These are phyloP conservation scores for Aphanocladium album DNA, from an alignment of 2,329 filamentous ascomycete species.

Conservation along the genomic window DNA sequence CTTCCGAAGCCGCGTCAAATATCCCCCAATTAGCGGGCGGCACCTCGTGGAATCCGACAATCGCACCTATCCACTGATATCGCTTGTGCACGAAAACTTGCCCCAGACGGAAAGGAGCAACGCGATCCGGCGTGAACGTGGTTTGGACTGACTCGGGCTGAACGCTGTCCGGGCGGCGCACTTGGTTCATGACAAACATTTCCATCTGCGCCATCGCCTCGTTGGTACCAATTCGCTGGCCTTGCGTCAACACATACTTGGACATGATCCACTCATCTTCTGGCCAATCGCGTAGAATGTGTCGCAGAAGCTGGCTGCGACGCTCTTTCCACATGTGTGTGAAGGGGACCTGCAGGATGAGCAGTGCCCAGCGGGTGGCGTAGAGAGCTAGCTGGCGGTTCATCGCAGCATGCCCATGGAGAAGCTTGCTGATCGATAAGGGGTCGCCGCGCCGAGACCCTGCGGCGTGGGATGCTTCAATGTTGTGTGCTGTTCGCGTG, in stretches of 20 bases:
- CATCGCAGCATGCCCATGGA: constrained; percentile 30
- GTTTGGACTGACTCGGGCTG: constrained; percentile 32
- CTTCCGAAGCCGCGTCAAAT: constrained; percentile 1
- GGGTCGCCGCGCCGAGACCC: constrained; percentile 25
- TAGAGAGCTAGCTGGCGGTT: constrained; percentile 60
- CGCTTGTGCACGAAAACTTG: constrained; percentile 79
- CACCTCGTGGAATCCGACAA: constrained; percentile 60
- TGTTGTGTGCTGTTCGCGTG: constrained; percentile 69
- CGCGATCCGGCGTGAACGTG: constrained; percentile 18
- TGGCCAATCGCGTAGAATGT: constrained; percentile 29
- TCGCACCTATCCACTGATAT: constrained; percentile 73
- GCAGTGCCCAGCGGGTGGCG: constrained; percentile 65
- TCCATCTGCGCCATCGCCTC: constrained; percentile 11
- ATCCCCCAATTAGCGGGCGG: neutral
- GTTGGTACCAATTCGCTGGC: constrained; percentile 32
- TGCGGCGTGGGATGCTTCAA: constrained; percentile 45
- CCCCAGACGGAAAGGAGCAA: constrained; percentile 59
- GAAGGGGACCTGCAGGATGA: constrained; percentile 48
- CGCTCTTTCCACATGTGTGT: constrained; percentile 53
- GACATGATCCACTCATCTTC: constrained; percentile 70
- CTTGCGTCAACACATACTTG: constrained; percentile 59
- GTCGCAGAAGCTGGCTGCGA: constrained; percentile 55
- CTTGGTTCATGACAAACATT: constrained; percentile 21
- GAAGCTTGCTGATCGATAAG: constrained; percentile 28
- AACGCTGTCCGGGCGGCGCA: constrained; percentile 34